Evolutionary conservation across 768 basidiomycete genomes (phyloP).

Genomic region (Tulasnella sp.): DNA sequence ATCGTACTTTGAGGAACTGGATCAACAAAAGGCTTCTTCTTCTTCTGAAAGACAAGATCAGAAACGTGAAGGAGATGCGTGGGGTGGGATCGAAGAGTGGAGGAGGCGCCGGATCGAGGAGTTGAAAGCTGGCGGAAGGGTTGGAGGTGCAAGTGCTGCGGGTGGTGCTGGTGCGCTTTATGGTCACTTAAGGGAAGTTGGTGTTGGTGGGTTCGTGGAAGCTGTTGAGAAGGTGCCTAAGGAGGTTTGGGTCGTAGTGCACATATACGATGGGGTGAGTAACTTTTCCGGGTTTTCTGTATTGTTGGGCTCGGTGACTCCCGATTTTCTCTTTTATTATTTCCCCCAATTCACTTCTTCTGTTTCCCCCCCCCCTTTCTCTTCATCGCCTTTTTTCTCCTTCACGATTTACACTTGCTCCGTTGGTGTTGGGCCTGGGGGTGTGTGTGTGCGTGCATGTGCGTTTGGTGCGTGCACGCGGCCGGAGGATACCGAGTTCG

Average conservation of each 20-base stretch:
- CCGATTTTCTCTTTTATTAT: background rate
- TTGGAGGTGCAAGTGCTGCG: slow-evolving; percentile 52
- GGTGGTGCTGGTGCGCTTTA: slow-evolving; percentile 41
- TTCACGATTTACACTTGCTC: slow-evolving; percentile 2
- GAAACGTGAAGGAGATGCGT: slow-evolving; percentile 43
- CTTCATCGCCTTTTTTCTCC: slow-evolving; percentile 1
- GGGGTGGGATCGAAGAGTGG: slow-evolving; percentile 24
- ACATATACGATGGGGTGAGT: slow-evolving; percentile 76
- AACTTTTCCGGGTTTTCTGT: background rate
- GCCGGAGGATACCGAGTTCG: background rate
- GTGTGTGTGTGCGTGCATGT: background rate
- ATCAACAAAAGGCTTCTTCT: slow-evolving; percentile 45
- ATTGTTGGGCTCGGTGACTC: background rate
- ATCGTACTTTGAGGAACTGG: slow-evolving; percentile 66
- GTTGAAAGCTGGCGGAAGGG: slow-evolving; percentile 36
- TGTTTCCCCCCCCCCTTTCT: background rate
- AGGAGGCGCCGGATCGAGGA: slow-evolving; percentile 35
- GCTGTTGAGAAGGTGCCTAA: slow-evolving; percentile 71
- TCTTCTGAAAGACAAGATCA: slow-evolving; percentile 33
- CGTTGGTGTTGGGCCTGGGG: background rate
- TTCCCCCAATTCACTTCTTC: too few relatives aligned
- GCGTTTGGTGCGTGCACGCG: too few relatives aligned
- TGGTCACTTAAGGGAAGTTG: slow-evolving; percentile 79
- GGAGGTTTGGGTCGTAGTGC: slow-evolving; percentile 77
- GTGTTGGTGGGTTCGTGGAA: slow-evolving; percentile 62